Evolutionary conservation across 768 basidiomycete genomes (phyloP).

Genomic region (Gymnopilus dilepis): DNA sequence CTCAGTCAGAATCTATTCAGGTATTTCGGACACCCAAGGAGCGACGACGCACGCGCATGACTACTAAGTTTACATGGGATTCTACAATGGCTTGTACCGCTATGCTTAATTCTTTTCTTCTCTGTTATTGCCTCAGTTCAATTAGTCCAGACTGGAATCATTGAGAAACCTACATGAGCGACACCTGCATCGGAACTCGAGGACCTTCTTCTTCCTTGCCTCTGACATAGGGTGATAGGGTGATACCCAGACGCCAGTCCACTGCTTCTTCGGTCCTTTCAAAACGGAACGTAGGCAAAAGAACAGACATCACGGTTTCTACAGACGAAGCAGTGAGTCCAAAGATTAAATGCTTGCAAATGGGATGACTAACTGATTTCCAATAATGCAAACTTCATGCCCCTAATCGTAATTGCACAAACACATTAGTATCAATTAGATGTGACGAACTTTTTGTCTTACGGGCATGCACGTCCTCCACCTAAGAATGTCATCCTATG

Average conservation of each 20-base stretch:
- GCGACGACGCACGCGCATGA: too few relatives aligned
- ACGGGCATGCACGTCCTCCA: slow-evolving; percentile 1
- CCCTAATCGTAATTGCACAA: too few relatives aligned
- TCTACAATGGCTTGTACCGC: too few relatives aligned
- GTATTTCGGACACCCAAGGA: too few relatives aligned
- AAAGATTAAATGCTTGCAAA: neutral
- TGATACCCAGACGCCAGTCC: slow-evolving; percentile 1
- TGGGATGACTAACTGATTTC: neutral
- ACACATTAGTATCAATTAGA: too few relatives aligned
- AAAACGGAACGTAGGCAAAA: neutral
- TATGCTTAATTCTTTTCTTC: too few relatives aligned
- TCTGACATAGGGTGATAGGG: neutral
- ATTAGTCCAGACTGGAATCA: too few relatives aligned
- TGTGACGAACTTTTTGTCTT: too few relatives aligned
- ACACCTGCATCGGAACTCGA: neutral
- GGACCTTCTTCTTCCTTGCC: neutral
- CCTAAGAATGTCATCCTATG: neutral
- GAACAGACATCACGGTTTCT: neutral
- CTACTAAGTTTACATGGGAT: too few relatives aligned
- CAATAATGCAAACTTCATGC: slow-evolving; percentile 1
- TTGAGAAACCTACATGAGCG: neutral
- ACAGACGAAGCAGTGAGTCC: too few relatives aligned
- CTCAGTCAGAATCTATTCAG: too few relatives aligned
- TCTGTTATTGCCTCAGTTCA: too few relatives aligned
- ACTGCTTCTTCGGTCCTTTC: neutral